These are phyloP conservation scores for Scheffersomyces amazonensis DNA, from an alignment of 805 yeast species.

Conservation along the genomic window DNA sequence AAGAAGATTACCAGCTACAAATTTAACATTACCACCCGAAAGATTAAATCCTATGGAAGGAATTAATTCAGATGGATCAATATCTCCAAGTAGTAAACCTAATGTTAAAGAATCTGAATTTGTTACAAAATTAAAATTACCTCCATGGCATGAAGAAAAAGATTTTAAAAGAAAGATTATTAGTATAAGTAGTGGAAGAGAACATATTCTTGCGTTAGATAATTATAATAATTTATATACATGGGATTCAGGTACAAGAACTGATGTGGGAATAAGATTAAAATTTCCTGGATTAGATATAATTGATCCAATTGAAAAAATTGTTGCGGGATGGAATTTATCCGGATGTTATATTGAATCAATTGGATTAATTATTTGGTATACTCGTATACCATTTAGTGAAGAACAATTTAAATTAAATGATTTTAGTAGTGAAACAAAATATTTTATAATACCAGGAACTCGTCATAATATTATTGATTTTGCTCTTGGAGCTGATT, in stretches of 20 bases:
- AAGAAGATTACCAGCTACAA: conserved; percentile 12
- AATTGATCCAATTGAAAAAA: conserved; percentile 9
- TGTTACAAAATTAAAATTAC: conserved; percentile 19
- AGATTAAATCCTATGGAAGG: conserved; percentile 9
- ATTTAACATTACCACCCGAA: conserved; percentile 21
- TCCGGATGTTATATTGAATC: conserved; percentile 47
- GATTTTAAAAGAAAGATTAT: conserved; percentile 29
- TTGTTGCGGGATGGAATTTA: conserved; percentile 67
- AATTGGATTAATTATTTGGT: conserved; percentile 63
- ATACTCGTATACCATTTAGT: conserved; percentile 21
- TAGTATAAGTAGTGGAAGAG: conserved; percentile 59
- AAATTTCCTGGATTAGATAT: conserved; percentile 28
- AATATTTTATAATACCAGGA: conserved; percentile 38
- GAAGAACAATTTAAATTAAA: conserved; percentile 15
- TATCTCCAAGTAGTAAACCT: not conserved
- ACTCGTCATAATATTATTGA: conserved; percentile 46
- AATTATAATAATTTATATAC: conserved; percentile 47
- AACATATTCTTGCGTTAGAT: conserved; percentile 62
- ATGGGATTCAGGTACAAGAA: conserved; percentile 52
- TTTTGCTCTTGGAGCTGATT: conserved; percentile 52
- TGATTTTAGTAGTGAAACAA: conserved; percentile 24
- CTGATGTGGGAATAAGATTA: conserved; percentile 40
- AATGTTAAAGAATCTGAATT: conserved; percentile 18
- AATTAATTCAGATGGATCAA: not conserved
- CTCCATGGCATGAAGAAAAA: conserved; percentile 6